A percentile compares a stretch with the other conserved stretches of the same genome.
These are phyloP conservation scores for Aphanomyces invadans DNA, from an alignment of 352 stramenopile species.

Conservation along the genomic window DNA sequence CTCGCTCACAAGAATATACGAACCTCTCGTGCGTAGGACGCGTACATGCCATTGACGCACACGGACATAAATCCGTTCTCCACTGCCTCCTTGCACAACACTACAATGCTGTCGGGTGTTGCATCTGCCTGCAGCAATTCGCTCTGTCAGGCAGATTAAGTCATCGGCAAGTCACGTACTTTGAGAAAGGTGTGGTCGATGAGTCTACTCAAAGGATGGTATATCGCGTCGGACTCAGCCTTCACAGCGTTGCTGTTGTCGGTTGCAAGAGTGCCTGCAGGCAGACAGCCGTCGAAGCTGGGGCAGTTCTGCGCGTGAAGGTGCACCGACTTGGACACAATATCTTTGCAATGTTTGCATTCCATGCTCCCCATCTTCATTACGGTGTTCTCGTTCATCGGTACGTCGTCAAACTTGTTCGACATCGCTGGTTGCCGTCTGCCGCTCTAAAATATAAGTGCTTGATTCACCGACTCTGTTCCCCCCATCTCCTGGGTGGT, in stretches of 20 bases:
- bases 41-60: constrained; percentile 76
- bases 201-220: constrained; percentile 26
- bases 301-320: constrained; percentile 15
- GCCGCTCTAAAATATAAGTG: constrained; percentile 4
- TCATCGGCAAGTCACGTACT: neutral
- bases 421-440: constrained; percentile 3
- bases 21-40: constrained; percentile 50
- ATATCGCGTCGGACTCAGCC: neutral
- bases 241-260: neutral
- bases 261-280: neutral
- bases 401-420: constrained; percentile 8
- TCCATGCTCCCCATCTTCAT: constrained; percentile 23
- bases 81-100: constrained; percentile 58
- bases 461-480: too few relatives aligned
- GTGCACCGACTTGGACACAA: constrained; percentile 22
- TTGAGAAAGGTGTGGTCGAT: constrained; percentile 46
- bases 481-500: neutral
- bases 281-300: constrained; percentile 12
- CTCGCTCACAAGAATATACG: too few relatives aligned
- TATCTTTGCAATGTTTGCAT: constrained; percentile 19
- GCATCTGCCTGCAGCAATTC: constrained; percentile 42
- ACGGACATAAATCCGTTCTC: constrained; percentile 68
- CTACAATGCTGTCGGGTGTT: constrained; percentile 49
- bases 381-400: neutral
- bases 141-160: too few relatives aligned